These are phyloP conservation scores for Acanthamoeba lenticulata DNA, from an alignment of 208 protist genomes.

Conservation along the genomic window DNA sequence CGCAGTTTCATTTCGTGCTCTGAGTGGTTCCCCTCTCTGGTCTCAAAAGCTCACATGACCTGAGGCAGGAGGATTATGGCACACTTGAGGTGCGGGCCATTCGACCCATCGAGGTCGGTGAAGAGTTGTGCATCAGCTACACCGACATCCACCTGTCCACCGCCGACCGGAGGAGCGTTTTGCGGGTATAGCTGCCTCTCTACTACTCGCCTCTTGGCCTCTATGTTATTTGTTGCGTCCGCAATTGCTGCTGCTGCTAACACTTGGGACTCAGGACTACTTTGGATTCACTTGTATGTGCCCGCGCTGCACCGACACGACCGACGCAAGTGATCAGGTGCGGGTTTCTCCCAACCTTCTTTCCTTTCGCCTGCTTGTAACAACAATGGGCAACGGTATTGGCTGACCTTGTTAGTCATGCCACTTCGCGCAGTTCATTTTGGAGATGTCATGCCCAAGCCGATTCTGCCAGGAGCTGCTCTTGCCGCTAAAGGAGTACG, in stretches of 20 bases:
- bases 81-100: slow-evolving; percentile 35
- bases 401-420: background rate
- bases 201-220: background rate
- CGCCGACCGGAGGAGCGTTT: background rate
- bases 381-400: background rate
- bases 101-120: slow-evolving; percentile 7
- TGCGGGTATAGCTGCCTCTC: background rate
- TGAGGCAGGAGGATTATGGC: background rate
- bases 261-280: slow-evolving; percentile 65
- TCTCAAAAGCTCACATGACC: background rate
- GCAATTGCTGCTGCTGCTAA: background rate
- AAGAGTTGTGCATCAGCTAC: slow-evolving; percentile 58
- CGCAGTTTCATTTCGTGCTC: background rate
- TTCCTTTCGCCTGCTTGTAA: background rate
- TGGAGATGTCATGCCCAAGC: slow-evolving; percentile 50
- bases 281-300: slow-evolving; percentile 58
- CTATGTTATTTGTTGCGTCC: background rate
- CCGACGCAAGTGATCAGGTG: slow-evolving; percentile 4
- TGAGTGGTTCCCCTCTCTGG: background rate
- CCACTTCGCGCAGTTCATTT: background rate
- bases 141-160: slow-evolving; percentile 36
- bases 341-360: too few species aligned
- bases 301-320: slow-evolving; percentile 33
- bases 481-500: slow-evolving; percentile 40
- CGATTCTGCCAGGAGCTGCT: slow-evolving; percentile 64